Conservation (phyloP, 371 early-diverging fungal species). For the Zychaea mexicana region DNA sequence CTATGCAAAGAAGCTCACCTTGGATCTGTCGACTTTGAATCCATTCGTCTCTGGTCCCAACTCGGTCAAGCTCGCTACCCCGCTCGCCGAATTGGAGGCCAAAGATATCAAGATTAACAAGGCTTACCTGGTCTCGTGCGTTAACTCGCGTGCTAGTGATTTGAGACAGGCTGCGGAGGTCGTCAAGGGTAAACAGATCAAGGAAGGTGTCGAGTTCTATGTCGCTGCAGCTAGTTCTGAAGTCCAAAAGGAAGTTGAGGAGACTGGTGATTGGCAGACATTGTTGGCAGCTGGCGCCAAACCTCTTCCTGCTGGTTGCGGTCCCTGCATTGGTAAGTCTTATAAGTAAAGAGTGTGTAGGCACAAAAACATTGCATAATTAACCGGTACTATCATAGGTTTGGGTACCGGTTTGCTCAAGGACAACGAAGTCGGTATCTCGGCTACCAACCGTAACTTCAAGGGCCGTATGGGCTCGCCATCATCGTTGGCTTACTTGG, state of each 20-base stretch:
- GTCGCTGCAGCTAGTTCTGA: constrained; percentile 92
- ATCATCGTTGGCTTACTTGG: constrained; percentile 86
- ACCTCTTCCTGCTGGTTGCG: constrained; percentile 92
- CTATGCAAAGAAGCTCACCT: constrained; percentile 83
- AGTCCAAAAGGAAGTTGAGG: constrained; percentile 86
- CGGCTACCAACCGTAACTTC: constrained; percentile 96
- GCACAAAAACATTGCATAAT: too few species aligned
- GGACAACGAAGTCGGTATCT: constrained; percentile 95
- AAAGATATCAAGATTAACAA: constrained; percentile 83
- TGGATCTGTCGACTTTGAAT: constrained; percentile 86
- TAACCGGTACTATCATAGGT: constrained; percentile 51
- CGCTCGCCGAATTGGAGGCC: constrained; percentile 73
- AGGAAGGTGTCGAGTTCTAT: constrained; percentile 91
- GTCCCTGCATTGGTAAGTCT: constrained; percentile 87
- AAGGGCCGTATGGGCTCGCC: constrained; percentile 98
- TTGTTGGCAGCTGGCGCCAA: constrained; percentile 91
- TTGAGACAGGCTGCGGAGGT: constrained; percentile 88
- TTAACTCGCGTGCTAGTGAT: constrained; percentile 89
- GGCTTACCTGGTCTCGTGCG: constrained; percentile 95
- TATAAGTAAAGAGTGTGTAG: background rate
- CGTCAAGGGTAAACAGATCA: constrained; percentile 73
- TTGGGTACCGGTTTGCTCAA: constrained; percentile 88
- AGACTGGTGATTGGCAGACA: constrained; percentile 85
- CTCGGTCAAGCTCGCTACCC: constrained; percentile 86
- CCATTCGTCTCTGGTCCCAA: constrained; percentile 95